Conservation (phyloP, 2,329 filamentous ascomycete species). For the Plenodomus tracheiphilus region DNA sequence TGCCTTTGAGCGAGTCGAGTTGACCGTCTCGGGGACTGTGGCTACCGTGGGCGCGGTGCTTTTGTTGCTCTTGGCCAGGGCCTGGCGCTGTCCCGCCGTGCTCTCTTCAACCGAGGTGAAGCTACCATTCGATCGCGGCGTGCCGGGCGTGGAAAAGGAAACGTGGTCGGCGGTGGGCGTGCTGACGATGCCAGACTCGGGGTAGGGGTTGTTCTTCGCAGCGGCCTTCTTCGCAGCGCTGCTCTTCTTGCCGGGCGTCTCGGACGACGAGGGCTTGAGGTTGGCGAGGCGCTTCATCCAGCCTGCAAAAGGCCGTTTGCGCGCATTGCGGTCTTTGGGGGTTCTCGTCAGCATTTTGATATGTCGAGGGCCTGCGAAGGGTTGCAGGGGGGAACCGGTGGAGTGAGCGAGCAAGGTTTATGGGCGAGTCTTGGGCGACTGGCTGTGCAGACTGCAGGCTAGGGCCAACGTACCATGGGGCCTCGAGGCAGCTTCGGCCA, state of each 20-base stretch:
- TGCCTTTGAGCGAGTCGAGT: slow-evolving; percentile 79
- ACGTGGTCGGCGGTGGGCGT: slow-evolving; percentile 47
- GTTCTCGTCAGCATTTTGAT: slow-evolving; percentile 28
- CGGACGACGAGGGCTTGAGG: slow-evolving; percentile 76
- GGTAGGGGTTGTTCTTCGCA: slow-evolving; percentile 89
- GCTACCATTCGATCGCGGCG: slow-evolving; percentile 48
- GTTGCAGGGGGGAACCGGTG: slow-evolving; percentile 1
- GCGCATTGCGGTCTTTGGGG: slow-evolving; percentile 68
- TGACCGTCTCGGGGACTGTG: slow-evolving; percentile 77
- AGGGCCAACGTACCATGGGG: slow-evolving; percentile 46
- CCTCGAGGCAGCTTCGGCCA: slow-evolving; percentile 49
- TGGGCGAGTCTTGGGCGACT: slow-evolving; percentile 11
- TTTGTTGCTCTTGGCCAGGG: slow-evolving; percentile 66
- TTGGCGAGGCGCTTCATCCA: slow-evolving; percentile 94
- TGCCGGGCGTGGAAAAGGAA: slow-evolving; percentile 55
- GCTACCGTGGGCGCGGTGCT: slow-evolving; percentile 79
- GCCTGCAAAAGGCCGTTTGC: slow-evolving; percentile 83
- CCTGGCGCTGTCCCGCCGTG: slow-evolving; percentile 51
- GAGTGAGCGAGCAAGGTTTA: slow-evolving; percentile 4
- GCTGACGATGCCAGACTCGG: slow-evolving; percentile 70
- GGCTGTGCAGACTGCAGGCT: slow-evolving; percentile 26
- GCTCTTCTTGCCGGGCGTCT: slow-evolving; percentile 52
- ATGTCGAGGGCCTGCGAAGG: not conserved
- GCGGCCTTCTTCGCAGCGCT: slow-evolving; percentile 59
- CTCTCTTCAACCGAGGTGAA: slow-evolving; percentile 63